Base-by-base conservation (phyloP, 169 alveolate species). In the Ichthyophthirius multifiliis region DNA sequence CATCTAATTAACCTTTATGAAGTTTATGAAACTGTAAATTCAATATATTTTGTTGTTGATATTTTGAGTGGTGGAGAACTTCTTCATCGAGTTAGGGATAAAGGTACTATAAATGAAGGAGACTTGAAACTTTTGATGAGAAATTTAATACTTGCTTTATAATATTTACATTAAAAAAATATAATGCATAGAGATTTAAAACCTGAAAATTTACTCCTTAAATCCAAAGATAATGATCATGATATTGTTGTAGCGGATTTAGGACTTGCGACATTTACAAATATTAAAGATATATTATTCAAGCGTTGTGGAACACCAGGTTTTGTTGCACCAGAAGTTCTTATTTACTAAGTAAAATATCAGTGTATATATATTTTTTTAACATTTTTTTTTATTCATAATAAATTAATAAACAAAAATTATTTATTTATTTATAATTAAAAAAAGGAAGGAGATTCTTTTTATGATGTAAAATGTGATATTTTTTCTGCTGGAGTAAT, bases 291-390 rank as follows among this genome's bases (percentile, higher is more conserved):
- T 2, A 75, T 82, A 7, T 47, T 90, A n/a, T 77, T 67, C 39
- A 78, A 87, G 30, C 74, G 91, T 45, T 90, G 95, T 39, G 95
- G 95, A 9, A 84, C 95, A 4, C 95, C 95, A 16, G 95, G 95
- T n/a, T 90, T 84, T 79, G 93, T 90, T 5, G 95, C 95, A 20
- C 92, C 90, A 31, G 95, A 90, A 62, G 65, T 90, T 1, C 55
- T 90, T 6, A 15, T 55, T n/a, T 81, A 71, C 30, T 27, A 67
- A 23, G 77, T 67, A 39, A 35, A 12, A 18, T 37, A 6, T n/a
- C n/a, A n/a, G n/a, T n/a, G n/a, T n/a, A n/a, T 35, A 31, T n/a
- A 30, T 32, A 35, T 23, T 34, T 31, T 12, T 37, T 6, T 47
- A 82, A 78, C 27, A 84, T 79, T 20, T 84, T 27, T 64, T 15